phyloP scores from a whole-genome alignment of 2,329 filamentous ascomycete species.

The Madurella fahalii region DNA sequence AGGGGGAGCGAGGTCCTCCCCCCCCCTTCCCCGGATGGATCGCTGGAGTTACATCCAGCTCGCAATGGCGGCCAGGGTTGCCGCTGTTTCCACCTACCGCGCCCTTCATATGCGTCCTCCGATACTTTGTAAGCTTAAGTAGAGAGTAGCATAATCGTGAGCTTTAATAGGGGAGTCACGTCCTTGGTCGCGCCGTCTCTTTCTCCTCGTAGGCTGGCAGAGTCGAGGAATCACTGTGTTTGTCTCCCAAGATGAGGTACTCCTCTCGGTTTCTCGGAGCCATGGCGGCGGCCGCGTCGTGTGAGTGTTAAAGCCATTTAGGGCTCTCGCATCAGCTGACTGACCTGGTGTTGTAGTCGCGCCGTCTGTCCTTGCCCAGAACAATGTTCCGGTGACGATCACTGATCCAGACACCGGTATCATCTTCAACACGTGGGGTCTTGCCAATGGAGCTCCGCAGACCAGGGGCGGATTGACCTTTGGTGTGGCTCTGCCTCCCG shows the following conservation, averaged over 20 bases:
- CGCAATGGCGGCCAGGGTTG: slow-evolving; percentile 24
- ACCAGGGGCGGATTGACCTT: slow-evolving; percentile 45
- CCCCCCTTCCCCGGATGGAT: slow-evolving; percentile 18
- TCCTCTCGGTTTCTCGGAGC: slow-evolving; percentile 22
- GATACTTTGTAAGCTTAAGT: slow-evolving; percentile 6
- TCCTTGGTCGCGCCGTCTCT: slow-evolving; percentile 1
- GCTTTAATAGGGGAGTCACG: slow-evolving; percentile 13
- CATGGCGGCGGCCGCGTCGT: slow-evolving; percentile 24
- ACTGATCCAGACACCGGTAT: slow-evolving; percentile 48
- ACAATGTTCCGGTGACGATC: slow-evolving; percentile 31
- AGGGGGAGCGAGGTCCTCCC: slow-evolving; percentile 7
- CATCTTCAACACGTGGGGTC: slow-evolving; percentile 47
- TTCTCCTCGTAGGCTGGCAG: slow-evolving; percentile 14
- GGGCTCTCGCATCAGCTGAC: neutral
- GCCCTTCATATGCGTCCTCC: slow-evolving; percentile 11
- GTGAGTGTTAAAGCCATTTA: slow-evolving; percentile 19
- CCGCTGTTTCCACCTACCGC: slow-evolving; percentile 22
- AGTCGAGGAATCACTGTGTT: slow-evolving; percentile 16
- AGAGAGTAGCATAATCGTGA: neutral
- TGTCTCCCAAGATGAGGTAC: slow-evolving; percentile 24
- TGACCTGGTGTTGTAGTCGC: slow-evolving; percentile 17
- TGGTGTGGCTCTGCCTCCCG: slow-evolving; percentile 46
- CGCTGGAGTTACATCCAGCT: slow-evolving; percentile 22
- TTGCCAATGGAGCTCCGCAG: slow-evolving; percentile 29
- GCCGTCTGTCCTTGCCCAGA: slow-evolving; percentile 26